A percentile compares a stretch with the other conserved stretches of the same genome.
Conservation (phyloP, 176 grass and related monocot genomes). For the Pharus latifolius region DNA sequence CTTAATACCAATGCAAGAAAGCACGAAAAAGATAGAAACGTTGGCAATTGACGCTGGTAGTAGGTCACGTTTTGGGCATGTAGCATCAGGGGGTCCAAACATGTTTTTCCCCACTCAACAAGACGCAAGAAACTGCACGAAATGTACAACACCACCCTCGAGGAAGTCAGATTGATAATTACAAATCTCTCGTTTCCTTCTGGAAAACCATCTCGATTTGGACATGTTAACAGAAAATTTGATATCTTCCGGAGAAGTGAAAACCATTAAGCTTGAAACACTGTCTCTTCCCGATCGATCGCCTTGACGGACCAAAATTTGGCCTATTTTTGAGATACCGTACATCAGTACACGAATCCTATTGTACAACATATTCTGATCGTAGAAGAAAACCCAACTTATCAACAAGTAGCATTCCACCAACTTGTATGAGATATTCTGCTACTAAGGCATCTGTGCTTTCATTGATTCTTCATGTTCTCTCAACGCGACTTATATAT, state of each 20-base stretch:
- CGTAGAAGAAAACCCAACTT: constrained; percentile 12
- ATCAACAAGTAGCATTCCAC: not conserved
- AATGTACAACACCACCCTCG: not conserved
- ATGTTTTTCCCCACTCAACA: not conserved
- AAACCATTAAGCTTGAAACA: not conserved
- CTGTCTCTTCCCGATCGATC: not conserved
- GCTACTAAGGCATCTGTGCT: not conserved
- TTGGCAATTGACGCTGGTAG: not conserved
- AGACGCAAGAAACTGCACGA: not conserved
- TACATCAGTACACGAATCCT: not conserved
- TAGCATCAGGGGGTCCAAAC: not conserved
- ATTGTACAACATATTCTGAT: not conserved
- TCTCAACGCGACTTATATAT: too few relatives aligned
- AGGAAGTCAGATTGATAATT: not conserved
- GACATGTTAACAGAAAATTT: not conserved
- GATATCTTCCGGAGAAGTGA: too few relatives aligned
- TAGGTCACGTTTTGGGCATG: not conserved
- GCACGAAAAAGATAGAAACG: not conserved
- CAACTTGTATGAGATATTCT: too few relatives aligned
- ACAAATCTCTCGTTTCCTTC: not conserved
- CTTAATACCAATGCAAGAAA: not conserved
- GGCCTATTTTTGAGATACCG: too few relatives aligned
- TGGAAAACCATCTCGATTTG: not conserved
- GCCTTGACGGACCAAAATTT: too few relatives aligned
- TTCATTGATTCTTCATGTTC: too few relatives aligned